Evolutionary conservation across 78 protist genomes (phyloP).

Genomic region (slime mould (Dictyostelium discoideum)): DNA sequence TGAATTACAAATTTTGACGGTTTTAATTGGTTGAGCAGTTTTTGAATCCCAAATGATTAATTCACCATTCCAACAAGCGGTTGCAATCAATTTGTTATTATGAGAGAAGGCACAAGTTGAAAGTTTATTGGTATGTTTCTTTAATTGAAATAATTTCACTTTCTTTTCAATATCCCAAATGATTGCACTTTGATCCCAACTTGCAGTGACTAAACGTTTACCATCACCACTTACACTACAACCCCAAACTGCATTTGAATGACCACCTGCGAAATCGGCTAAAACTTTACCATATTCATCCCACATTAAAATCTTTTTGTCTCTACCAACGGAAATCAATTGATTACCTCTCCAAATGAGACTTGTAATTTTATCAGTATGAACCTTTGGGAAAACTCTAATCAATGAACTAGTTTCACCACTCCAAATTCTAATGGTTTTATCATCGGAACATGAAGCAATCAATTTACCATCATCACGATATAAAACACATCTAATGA

Average conservation of each 20-base stretch:
- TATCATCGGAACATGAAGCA: slow-evolving; percentile 66
- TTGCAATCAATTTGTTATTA: slow-evolving; percentile 6
- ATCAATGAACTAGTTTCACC: slow-evolving; percentile 55
- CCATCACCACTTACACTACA: slow-evolving; percentile 34
- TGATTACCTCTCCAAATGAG: slow-evolving; percentile 47
- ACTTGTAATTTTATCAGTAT: slow-evolving; percentile 39
- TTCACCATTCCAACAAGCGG: slow-evolving; percentile 68
- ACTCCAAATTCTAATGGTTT: slow-evolving; percentile 57
- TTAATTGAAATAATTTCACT: background rate
- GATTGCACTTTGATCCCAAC: slow-evolving; percentile 40
- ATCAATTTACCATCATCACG: slow-evolving; percentile 40
- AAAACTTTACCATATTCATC: slow-evolving; percentile 70
- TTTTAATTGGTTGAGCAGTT: background rate
- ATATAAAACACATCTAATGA: slow-evolving; percentile 30
- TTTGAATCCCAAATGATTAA: slow-evolving; percentile 44
- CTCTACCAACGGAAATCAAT: slow-evolving; percentile 17
- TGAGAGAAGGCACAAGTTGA: slow-evolving; percentile 48
- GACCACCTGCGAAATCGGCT: background rate
- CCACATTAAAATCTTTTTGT: slow-evolving; percentile 54
- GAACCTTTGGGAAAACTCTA: slow-evolving; percentile 58
- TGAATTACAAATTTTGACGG: background rate
- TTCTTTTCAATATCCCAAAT: slow-evolving; percentile 63
- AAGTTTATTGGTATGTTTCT: slow-evolving; percentile 20
- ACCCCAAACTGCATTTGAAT: slow-evolving; percentile 61
- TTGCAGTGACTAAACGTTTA: slow-evolving; percentile 15